These are phyloP conservation scores for Ogataea sp. DNA, from an alignment of 805 yeast species.

Conservation along the genomic window DNA sequence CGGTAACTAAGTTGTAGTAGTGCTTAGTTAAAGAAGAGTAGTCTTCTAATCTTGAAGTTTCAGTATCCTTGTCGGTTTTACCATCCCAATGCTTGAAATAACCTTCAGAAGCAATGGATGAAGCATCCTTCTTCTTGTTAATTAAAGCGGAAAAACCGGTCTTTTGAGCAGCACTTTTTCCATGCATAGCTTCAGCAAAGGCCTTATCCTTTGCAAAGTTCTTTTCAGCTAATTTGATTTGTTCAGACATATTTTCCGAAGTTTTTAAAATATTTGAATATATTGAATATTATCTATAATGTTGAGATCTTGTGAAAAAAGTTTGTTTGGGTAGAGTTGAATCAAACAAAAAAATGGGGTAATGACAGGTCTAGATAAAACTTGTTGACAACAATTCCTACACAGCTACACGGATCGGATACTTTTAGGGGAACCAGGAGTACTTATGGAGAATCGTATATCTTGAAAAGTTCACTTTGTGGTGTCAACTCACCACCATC, in stretches of 20 bases:
- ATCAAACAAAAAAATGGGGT: too few relatives aligned
- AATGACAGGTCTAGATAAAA: too few relatives aligned
- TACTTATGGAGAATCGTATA: too few relatives aligned
- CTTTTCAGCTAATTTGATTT: slow-evolving; percentile 39
- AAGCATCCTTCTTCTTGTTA: slow-evolving; percentile 71
- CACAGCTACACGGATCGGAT: too few relatives aligned
- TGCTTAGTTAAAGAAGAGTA: slow-evolving; percentile 90
- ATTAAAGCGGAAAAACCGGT: slow-evolving; percentile 73
- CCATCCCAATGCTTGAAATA: slow-evolving; percentile 98
- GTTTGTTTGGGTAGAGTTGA: too few relatives aligned
- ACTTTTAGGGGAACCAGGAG: too few relatives aligned
- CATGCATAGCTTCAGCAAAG: slow-evolving; percentile 84
- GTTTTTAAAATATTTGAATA: too few relatives aligned
- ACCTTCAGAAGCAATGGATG: slow-evolving; percentile 75
- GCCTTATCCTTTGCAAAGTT: slow-evolving; percentile 52
- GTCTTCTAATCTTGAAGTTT: slow-evolving; percentile 66
- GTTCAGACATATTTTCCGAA: not conserved
- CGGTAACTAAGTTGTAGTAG: slow-evolving; percentile 94
- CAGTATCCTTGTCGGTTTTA: slow-evolving; percentile 65
- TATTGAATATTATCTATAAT: too few relatives aligned
- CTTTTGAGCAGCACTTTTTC: slow-evolving; percentile 53
- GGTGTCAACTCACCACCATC: too few relatives aligned
- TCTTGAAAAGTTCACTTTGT: too few relatives aligned
- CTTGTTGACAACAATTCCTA: too few relatives aligned
- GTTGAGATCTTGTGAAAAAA: too few relatives aligned